Base-by-base conservation (phyloP, 345 rosid species). In the Brassica cretica region DNA sequence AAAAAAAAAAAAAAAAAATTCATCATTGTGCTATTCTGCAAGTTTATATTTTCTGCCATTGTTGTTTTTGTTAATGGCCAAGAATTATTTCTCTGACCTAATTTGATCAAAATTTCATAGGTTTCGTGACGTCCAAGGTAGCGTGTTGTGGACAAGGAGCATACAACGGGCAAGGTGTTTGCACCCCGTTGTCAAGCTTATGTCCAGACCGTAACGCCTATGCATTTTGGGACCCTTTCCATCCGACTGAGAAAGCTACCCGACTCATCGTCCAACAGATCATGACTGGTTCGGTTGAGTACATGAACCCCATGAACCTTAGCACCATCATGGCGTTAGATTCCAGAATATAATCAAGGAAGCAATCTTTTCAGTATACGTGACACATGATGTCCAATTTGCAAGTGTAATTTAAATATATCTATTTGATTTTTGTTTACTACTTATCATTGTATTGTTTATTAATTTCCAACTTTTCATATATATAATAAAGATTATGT, bases 81-180 rank as follows among this genome's bases (percentile, higher is more conserved):
- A 55, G 9, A 53, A 24, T 24, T 1, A n/a, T 0, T 3, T 25
- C 16, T 27, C 35, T 0, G 3, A 63, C 32, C 71, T 71, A 71
- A 15, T 70, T 27, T 64, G 1, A 64, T 21, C 5, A 12, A 6
- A 8, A n/a, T 69, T 19, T 39, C 10, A 58, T 56, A 88, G 93
- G 92, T 63, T 90, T 86, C 68, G 85, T 84, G 59, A 89, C 95
- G 5, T 86, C 92, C 0, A 64, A 88, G 63, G 69, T 87, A 62
- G 92, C 93, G 0, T 92, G 93, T 3, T 90, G 90, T 2, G 95
- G 92, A 3, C 97, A 90, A 83, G 93, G 95, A 66, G 86, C 89
- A 2, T 88, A 85, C 51, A 88, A 87, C 69, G 97, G 95, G 16
- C 76, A 84, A 19, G 95, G 95, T 14, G 79, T 90, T 14, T 92